These are phyloP conservation scores for Colletotrichum incanum DNA, from an alignment of 2,329 filamentous ascomycete species.

Conservation along the genomic window DNA sequence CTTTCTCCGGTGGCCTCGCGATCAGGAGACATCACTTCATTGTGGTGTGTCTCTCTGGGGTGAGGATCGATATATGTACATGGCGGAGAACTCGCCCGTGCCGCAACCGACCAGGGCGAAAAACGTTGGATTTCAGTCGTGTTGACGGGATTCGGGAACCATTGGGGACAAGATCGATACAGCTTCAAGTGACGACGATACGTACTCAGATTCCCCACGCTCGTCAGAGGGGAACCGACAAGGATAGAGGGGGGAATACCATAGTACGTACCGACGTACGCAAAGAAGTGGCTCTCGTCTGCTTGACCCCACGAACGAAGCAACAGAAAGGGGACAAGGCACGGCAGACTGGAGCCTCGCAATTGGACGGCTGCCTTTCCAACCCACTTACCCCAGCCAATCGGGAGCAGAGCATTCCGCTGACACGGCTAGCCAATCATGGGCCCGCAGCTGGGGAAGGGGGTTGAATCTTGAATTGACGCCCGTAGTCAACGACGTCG, in stretches of 20 bases:
- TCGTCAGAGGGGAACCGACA: background rate
- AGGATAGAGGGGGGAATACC: background rate
- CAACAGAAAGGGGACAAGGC: slow-evolving; percentile 14
- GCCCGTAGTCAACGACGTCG: slow-evolving; percentile 18
- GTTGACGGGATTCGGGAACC: slow-evolving; percentile 17
- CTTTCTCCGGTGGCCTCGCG: slow-evolving; percentile 1
- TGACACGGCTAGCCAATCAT: slow-evolving; percentile 34
- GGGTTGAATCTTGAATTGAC: slow-evolving; percentile 41
- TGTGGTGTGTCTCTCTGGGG: slow-evolving; percentile 31
- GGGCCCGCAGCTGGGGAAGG: slow-evolving; percentile 17
- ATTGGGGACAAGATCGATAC: slow-evolving; percentile 23
- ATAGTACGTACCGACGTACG: slow-evolving; percentile 24
- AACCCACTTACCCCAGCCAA: slow-evolving; percentile 27
- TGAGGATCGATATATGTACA: slow-evolving; percentile 13
- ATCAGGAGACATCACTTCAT: slow-evolving; percentile 29
- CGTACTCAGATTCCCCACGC: slow-evolving; percentile 40
- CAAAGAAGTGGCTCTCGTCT: slow-evolving; percentile 15
- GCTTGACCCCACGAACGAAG: slow-evolving; percentile 31
- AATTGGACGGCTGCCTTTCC: slow-evolving; percentile 31
- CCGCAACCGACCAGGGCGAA: slow-evolving; percentile 16
- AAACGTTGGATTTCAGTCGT: slow-evolving; percentile 10
- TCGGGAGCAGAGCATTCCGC: slow-evolving; percentile 36
- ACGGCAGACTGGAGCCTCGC: slow-evolving; percentile 21
- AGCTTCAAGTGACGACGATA: background rate
- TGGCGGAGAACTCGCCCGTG: slow-evolving; percentile 3